Conservation (phyloP, 1,284 basidiomycete species). For the Neolentinus lepideus region DNA sequence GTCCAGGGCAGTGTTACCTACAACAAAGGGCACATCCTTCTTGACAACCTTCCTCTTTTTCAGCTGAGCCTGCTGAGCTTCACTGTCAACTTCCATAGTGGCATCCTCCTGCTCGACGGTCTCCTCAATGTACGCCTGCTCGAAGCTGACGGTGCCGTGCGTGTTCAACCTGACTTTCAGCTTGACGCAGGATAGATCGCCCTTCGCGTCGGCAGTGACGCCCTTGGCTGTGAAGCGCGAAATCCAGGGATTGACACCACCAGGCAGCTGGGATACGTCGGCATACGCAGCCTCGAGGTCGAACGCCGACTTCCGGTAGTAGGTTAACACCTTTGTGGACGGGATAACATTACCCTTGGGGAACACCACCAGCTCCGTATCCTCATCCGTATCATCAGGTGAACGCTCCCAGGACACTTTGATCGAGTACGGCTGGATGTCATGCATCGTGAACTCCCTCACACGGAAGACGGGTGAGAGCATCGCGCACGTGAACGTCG, state of each 20-base stretch:
- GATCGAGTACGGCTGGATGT: constrained; percentile 82
- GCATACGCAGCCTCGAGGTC: constrained; percentile 81
- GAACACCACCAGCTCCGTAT: constrained; percentile 86
- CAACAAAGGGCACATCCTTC: constrained; percentile 70
- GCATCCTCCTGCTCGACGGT: constrained; percentile 72
- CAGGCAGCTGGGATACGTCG: constrained; percentile 63
- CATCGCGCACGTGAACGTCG: constrained; percentile 91
- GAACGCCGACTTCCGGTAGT: constrained; percentile 84
- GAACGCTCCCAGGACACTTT: constrained; percentile 80
- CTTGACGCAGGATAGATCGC: constrained; percentile 77
- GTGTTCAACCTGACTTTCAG: constrained; percentile 83
- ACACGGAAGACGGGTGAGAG: constrained; percentile 95
- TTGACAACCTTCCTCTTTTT: constrained; percentile 80
- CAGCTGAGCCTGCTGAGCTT: constrained; percentile 46
- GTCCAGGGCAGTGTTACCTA: constrained; percentile 59
- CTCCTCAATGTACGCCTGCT: constrained; percentile 79
- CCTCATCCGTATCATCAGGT: constrained; percentile 75
- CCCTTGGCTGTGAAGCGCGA: constrained; percentile 75
- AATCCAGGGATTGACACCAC: constrained; percentile 78
- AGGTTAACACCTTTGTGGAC: constrained; percentile 92
- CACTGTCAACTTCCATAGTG: constrained; percentile 66
- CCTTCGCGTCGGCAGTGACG: constrained; percentile 60
- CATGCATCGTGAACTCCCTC: constrained; percentile 83
- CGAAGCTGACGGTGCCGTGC: constrained; percentile 83
- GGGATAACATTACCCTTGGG: constrained; percentile 77